Evolutionary conservation across 2,329 filamentous ascomycete species (phyloP).

Genomic region (Elsinoe necatrix): DNA sequence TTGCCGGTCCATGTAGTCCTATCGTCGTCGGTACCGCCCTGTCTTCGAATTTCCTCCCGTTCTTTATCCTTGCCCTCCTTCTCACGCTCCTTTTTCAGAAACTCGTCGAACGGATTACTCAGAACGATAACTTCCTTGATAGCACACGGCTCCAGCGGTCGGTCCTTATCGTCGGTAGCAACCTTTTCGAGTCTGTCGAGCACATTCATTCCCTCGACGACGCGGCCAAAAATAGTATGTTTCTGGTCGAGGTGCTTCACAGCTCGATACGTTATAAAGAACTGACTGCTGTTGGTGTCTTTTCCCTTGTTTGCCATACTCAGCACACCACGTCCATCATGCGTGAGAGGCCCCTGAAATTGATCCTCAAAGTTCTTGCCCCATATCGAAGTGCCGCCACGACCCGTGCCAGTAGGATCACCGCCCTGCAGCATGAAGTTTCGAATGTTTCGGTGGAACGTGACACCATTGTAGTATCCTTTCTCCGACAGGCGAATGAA

Average conservation of each 20-base stretch:
- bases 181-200: constrained; percentile 69
- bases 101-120: constrained; percentile 92
- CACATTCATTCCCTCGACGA: constrained; percentile 63
- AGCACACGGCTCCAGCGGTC: constrained; percentile 67
- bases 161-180: constrained; percentile 63
- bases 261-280: constrained; percentile 83
- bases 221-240: constrained; percentile 89
- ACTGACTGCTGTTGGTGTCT: constrained; percentile 92
- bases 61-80: constrained; percentile 16
- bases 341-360: constrained; percentile 79
- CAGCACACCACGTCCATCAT: constrained; percentile 68
- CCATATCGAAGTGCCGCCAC: constrained; percentile 87
- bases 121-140: constrained; percentile 81
- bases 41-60: constrained; percentile 51
- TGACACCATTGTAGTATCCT: constrained; percentile 77
- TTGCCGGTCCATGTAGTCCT: constrained; percentile 95
- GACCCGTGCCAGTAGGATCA: constrained; percentile 83
- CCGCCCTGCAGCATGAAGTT: constrained; percentile 98
- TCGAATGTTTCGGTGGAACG: constrained; percentile 88
- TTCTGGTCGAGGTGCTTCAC: constrained; percentile 84
- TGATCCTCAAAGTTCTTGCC: constrained; percentile 91
- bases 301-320: constrained; percentile 99
- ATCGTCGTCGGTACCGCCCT: constrained; percentile 76
- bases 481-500: constrained; percentile 81
- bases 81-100: constrained; percentile 31